phyloP scores from a whole-genome alignment of 139 green algal species.

The Chlorella sp. region DNA sequence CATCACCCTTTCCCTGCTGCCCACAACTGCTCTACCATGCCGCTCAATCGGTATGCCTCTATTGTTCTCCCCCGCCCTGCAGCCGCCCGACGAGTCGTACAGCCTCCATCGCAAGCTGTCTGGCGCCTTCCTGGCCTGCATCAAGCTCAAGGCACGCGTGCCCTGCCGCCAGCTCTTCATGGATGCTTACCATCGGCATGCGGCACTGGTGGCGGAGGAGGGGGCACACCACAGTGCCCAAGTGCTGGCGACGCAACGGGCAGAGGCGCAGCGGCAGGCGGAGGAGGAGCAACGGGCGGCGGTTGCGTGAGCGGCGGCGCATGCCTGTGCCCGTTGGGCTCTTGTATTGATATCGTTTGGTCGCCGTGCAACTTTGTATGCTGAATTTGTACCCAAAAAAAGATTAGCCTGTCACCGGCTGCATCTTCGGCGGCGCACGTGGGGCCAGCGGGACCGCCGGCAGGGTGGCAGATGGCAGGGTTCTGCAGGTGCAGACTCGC shows the following conservation, averaged over 20 bases:
- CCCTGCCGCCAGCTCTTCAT: slow-evolving; percentile 73
- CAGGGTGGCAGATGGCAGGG: too few species aligned
- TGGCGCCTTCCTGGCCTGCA: slow-evolving; percentile 94
- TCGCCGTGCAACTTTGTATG: too few species aligned
- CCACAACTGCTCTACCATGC: too few species aligned
- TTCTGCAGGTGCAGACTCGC: too few species aligned
- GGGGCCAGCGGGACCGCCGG: too few species aligned
- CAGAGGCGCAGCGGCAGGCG: not conserved
- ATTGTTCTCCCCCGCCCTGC: not conserved
- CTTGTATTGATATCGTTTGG: not conserved
- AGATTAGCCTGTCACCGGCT: too few species aligned
- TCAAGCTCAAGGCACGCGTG: slow-evolving; percentile 88
- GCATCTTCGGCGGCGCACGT: too few species aligned
- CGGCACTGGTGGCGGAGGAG: not conserved
- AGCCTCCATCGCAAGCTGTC: slow-evolving; percentile 94
- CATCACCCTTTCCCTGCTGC: not conserved
- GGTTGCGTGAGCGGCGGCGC: not conserved
- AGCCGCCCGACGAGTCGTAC: slow-evolving; percentile 94
- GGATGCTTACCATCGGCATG: slow-evolving; percentile 6
- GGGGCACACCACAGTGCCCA: not conserved
- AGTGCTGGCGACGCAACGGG: not conserved
- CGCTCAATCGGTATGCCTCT: too few species aligned
- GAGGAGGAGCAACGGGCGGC: not conserved
- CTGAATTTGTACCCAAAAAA: too few species aligned
- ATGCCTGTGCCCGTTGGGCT: not conserved